These are phyloP conservation scores for Eimeria acervulina DNA, from an alignment of 169 alveolate genomes.

Conservation along the genomic window DNA sequence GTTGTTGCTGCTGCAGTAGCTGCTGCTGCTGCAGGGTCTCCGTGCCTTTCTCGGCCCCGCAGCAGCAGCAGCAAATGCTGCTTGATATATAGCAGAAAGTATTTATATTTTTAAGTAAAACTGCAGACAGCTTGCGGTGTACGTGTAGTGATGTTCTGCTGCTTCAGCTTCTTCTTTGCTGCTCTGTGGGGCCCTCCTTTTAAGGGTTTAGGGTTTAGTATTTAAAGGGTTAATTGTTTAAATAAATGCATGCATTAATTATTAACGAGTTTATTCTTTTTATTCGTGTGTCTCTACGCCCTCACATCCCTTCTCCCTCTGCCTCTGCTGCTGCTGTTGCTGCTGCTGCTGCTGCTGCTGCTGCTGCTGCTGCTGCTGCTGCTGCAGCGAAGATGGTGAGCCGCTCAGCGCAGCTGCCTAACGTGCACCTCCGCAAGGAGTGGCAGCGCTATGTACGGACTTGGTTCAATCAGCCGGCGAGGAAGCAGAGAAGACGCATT, in stretches of 20 bases:
- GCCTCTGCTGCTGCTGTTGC: conserved; percentile 36
- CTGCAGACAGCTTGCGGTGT: too few species aligned
- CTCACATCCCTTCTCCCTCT: not conserved
- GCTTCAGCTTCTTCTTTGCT: too few species aligned
- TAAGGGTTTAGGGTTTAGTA: not conserved
- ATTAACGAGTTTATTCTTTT: too few species aligned
- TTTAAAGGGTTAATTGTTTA: not conserved
- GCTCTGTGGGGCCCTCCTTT: not conserved
- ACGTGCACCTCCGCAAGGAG: conserved; percentile 98
- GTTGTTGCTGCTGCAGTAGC: too few species aligned
- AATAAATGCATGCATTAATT: too few species aligned
- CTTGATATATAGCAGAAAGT: too few species aligned
- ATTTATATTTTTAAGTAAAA: too few species aligned
- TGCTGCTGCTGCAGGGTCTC: conserved; percentile 6
- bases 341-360: conserved; percentile 60
- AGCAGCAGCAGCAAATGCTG: not conserved
- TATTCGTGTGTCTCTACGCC: not conserved
- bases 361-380: not conserved
- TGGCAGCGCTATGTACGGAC: conserved; percentile 98
- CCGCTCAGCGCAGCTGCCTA: conserved; percentile 98
- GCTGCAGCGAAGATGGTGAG: conserved; percentile 88
- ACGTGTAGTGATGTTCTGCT: too few species aligned
- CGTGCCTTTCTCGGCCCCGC: too few species aligned
- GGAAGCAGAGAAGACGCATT: conserved; percentile 96
- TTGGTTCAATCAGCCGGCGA: conserved; percentile 98